phyloP scores from a whole-genome alignment of 2,329 filamentous ascomycete genomes.

The Metarhizium robertsii region DNA sequence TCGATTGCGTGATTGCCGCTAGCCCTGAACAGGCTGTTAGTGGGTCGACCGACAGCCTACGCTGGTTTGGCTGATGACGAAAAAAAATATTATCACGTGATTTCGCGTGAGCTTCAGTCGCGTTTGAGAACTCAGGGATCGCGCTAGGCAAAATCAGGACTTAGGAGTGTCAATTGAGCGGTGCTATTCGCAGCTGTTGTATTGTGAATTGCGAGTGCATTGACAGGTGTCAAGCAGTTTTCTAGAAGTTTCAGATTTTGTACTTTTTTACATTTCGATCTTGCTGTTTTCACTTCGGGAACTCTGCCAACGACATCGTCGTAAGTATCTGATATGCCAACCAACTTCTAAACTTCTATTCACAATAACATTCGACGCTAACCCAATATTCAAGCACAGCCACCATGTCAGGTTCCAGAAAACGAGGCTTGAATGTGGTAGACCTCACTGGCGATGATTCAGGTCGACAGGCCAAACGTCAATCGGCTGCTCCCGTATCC shows the following conservation, averaged over 20 bases:
- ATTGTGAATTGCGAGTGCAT: neutral
- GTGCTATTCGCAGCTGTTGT: neutral
- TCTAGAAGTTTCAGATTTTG: neutral
- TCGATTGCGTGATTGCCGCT: conserved; percentile 24
- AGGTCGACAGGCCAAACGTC: conserved; percentile 17
- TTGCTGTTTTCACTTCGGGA: neutral
- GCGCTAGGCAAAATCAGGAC: neutral
- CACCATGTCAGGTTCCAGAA: conserved; percentile 14
- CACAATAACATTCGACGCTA: neutral
- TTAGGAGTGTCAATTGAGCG: too few relatives aligned
- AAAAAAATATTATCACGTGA: neutral
- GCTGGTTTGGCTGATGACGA: neutral
- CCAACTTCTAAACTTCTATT: neutral
- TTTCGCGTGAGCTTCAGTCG: neutral
- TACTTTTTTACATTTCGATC: neutral
- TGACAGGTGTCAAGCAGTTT: neutral
- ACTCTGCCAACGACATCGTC: neutral
- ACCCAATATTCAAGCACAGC: neutral
- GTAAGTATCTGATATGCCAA: neutral
- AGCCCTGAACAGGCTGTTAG: conserved; percentile 12
- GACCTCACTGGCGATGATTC: conserved; percentile 1
- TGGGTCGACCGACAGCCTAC: conserved; percentile 1
- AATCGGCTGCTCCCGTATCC: conserved; percentile 10
- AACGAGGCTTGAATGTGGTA: conserved; percentile 20
- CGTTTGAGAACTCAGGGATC: neutral